phyloP scores from a whole-genome alignment of 495 filamentous ascomycete species.

The Aspergillus bertholletiae region DNA sequence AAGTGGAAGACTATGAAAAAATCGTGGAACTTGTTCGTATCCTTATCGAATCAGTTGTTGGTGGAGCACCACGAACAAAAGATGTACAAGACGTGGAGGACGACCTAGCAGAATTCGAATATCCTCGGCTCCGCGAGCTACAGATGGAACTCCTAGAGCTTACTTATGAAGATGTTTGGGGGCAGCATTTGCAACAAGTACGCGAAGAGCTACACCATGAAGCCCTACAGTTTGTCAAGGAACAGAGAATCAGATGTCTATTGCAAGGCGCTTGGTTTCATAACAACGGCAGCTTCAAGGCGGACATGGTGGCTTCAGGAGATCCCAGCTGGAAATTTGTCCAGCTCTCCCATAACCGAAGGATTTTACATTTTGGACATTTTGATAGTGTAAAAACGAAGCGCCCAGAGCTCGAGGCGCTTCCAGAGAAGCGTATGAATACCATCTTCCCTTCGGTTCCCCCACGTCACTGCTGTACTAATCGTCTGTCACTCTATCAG shows the following conservation, averaged over 20 bases:
- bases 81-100: slow-evolving; percentile 88
- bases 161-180: slow-evolving; percentile 93
- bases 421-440: slow-evolving; percentile 69
- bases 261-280: slow-evolving; percentile 90
- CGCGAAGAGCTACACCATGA: slow-evolving; percentile 92
- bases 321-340: slow-evolving; percentile 68
- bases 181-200: slow-evolving; percentile 81
- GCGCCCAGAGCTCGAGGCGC: slow-evolving; percentile 67
- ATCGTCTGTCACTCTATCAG: slow-evolving; percentile 31
- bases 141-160: slow-evolving; percentile 93
- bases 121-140: slow-evolving; percentile 70
- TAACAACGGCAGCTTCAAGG: slow-evolving; percentile 39
- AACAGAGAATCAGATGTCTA: slow-evolving; percentile 91
- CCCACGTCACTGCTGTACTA: neutral
- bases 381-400: slow-evolving; percentile 63
- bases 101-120: slow-evolving; percentile 80
- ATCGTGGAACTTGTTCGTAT: slow-evolving; percentile 87
- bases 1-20: slow-evolving; percentile 84
- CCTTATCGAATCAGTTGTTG: slow-evolving; percentile 87
- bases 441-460: neutral
- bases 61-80: slow-evolving; percentile 75
- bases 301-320: slow-evolving; percentile 37
- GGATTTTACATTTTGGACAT: slow-evolving; percentile 88
- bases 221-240: slow-evolving; percentile 91
- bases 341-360: slow-evolving; percentile 85